Evolutionary conservation across 2,329 filamentous ascomycete genomes (phyloP), one percentile per base, ranked within the genome.

Genomic region (Pseudogymnoascus sp.): DNA sequence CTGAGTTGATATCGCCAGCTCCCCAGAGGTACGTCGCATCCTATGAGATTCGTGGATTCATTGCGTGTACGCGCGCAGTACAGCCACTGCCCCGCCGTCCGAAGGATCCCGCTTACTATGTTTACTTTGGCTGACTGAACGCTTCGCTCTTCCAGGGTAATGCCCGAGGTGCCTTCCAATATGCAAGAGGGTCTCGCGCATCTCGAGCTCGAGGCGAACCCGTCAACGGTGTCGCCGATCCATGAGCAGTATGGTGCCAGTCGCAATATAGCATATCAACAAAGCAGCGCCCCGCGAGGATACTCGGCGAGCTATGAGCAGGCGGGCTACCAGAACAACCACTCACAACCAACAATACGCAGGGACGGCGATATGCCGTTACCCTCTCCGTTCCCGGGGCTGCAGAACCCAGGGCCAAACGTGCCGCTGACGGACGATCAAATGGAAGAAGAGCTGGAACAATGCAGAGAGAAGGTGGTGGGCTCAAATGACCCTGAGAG

Each of bases 401-500:
- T 97, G 62, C 85, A 85, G 71, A 85, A 87, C 69, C 85, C 84
- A 14, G 90, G 91, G 61, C 89, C 92, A 65, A 96, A 96, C 75
- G 89, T 99, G 19, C 95, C 95, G 11, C 92, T 92, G 1, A 93
- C 91, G 64, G 92, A 98, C 76, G 93, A 97, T 69, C 92, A 97
- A 73, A 93, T 96, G 77, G 95, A 97, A 76, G 87, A 89, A 31
- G 92, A 92, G 60, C 78, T 99, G 62, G 95, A 96, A 79, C 89
- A 88, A 74, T 92, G 92, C 36, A 87, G 93, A 64, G 79, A 90
- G 66, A 85, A 90, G 65, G 93, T 98, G 37, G 82, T 99, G 67
- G 91, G 92, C 73, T 96, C 92, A 57, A 96, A 96, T 72, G 93
- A 99, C 75, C 92, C 96, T 60, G 89, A 96, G 70, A 96, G 96